Percentiles rank a stretch among this genome's conserved stretches.
Conservation (phyloP, 768 basidiomycete genomes). For the Rickenella mellea region DNA sequence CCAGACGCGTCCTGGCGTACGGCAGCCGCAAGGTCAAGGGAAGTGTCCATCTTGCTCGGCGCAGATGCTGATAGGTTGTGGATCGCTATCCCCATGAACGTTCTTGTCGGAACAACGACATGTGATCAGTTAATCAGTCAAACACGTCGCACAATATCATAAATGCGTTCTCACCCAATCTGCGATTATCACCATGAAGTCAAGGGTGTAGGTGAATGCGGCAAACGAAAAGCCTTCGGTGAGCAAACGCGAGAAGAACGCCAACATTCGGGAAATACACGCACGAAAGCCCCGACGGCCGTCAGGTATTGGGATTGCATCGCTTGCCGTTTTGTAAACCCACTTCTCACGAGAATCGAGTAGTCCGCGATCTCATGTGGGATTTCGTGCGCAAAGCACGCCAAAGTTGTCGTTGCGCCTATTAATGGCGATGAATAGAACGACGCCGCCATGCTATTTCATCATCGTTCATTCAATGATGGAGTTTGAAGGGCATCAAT, state of each 20-base stretch:
- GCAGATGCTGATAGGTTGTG: conserved; percentile 59
- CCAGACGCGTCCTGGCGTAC: conserved; percentile 70
- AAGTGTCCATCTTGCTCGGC: conserved; percentile 23
- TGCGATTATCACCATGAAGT: conserved; percentile 3
- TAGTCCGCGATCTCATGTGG: conserved; percentile 97
- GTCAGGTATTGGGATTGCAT: conserved; percentile 93
- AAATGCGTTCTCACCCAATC: conserved; percentile 16
- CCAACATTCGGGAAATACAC: conserved; percentile 26
- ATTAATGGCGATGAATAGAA: conserved; percentile 94
- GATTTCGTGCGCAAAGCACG: conserved; percentile 92
- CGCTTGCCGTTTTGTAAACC: conserved; percentile 84
- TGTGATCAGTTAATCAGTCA: neutral
- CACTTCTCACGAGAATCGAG: conserved; percentile 83
- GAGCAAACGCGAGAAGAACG: conserved; percentile 14
- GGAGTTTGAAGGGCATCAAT: conserved; percentile 4
- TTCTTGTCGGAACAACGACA: conserved; percentile 30
- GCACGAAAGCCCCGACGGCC: conserved; percentile 84
- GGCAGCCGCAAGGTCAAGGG: conserved; percentile 63
- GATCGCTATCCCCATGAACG: conserved; percentile 82
- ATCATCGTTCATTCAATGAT: conserved; percentile 1
- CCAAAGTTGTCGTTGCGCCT: conserved; percentile 89
- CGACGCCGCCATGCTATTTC: conserved; percentile 80
- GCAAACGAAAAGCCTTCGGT: conserved; percentile 8
- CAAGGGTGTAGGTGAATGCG: conserved; percentile 10
- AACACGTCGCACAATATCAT: conserved; percentile 1